phyloP scores from a whole-genome alignment of 371 early-diverging fungal species.

The Apophysomyces ossiformis region DNA sequence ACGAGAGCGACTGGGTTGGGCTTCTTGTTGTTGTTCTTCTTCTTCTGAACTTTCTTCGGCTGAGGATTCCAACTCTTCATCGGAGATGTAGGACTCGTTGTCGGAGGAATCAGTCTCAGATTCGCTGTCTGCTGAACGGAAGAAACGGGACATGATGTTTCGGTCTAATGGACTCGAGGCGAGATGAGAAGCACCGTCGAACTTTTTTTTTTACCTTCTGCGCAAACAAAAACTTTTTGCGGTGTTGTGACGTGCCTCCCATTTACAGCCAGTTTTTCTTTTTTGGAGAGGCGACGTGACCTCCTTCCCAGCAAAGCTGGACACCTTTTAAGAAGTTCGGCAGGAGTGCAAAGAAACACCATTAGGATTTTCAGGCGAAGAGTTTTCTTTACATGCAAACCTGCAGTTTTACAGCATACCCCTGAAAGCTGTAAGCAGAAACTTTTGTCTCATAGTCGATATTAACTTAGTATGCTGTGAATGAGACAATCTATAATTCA shows the following conservation, averaged over 20 bases:
- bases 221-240: conserved; percentile 9
- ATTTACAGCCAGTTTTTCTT: no score
- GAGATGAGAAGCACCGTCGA: conserved; percentile 11
- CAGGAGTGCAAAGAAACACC: no score
- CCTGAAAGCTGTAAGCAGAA: no score
- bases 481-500: no score
- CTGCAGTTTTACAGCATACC: no score
- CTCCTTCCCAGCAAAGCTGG: no score
- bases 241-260: conserved; percentile 5
- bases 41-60: conserved; percentile 54
- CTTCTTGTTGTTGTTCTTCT: conserved; percentile 41
- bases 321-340: no score
- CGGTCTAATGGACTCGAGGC: conserved; percentile 11
- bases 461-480: no score
- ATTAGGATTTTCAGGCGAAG: no score
- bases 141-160: conserved; percentile 58
- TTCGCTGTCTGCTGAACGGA: conserved; percentile 62
- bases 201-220: conserved; percentile 1
- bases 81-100: conserved; percentile 61
- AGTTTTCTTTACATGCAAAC: no score
- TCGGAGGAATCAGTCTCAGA: conserved; percentile 62
- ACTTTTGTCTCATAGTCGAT: no score
- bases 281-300: no score
- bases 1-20: conserved; percentile 41
- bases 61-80: conserved; percentile 57